These are phyloP conservation scores for Solanum rostratum DNA, from an alignment of 257 asterid species.

Conservation along the genomic window DNA sequence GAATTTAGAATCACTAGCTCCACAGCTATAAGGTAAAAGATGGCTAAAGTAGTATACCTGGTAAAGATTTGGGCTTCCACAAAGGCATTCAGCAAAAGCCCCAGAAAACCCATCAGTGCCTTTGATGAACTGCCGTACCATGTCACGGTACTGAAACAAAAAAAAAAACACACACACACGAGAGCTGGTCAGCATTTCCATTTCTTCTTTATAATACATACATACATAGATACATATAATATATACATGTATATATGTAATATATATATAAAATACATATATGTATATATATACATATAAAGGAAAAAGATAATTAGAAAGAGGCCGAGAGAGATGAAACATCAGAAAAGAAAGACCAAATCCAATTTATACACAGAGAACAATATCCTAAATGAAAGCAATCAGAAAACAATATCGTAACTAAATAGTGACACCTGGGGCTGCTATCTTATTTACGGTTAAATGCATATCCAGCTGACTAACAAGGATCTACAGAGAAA, in stretches of 20 bases:
- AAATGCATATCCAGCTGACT: neutral
- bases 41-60: conserved; percentile 40
- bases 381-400: neutral
- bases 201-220: neutral
- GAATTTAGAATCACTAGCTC: neutral
- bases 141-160: conserved; percentile 76
- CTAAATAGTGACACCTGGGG: neutral
- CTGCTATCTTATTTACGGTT: neutral
- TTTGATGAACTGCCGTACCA: conserved; percentile 82
- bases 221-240: no score
- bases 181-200: neutral
- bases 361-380: neutral
- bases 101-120: conserved; percentile 98
- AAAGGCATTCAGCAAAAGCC: conserved; percentile 89
- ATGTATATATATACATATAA: neutral
- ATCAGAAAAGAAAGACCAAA: neutral
- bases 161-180: neutral
- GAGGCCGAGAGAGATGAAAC: neutral
- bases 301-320: neutral
- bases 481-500: neutral
- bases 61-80: conserved; percentile 94
- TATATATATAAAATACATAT: neutral
- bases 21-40: neutral
- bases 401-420: neutral
- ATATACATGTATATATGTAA: no score